phyloP scores from a whole-genome alignment of 2,329 filamentous ascomycete genomes.

The Trichoderma polysporum region DNA sequence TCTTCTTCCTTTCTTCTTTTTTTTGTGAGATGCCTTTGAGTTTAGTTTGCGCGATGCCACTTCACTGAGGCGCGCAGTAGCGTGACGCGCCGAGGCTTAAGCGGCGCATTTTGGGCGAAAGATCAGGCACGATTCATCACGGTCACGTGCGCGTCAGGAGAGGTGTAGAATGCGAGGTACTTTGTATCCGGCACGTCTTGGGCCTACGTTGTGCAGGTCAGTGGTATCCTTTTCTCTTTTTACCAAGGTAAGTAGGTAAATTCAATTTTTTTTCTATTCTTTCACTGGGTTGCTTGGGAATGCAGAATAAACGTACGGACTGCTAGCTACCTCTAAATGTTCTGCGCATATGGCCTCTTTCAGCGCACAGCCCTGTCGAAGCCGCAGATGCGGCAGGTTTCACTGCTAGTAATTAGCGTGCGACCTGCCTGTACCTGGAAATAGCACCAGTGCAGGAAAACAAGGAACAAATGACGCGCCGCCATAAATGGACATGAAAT shows the following conservation, averaged over 20 bases:
- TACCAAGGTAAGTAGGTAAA: too few species aligned
- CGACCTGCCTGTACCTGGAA: too few species aligned
- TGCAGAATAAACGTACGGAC: too few species aligned
- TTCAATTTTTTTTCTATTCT: too few species aligned
- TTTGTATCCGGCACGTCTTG: neutral
- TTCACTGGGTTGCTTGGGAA: too few species aligned
- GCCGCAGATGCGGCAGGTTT: neutral
- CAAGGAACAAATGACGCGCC: neutral
- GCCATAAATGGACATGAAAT: neutral
- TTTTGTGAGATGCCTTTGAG: neutral
- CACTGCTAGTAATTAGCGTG: too few species aligned
- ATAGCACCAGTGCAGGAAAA: neutral
- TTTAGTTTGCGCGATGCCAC: slow-evolving; percentile 29
- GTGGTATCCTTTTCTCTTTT: neutral
- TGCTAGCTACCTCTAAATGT: too few species aligned
- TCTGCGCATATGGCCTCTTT: too few species aligned
- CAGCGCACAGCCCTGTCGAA: too few species aligned
- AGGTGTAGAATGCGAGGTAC: neutral
- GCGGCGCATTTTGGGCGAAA: slow-evolving; percentile 30
- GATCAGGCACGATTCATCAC: slow-evolving; percentile 25
- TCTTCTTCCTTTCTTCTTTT: neutral
- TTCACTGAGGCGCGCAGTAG: slow-evolving; percentile 16
- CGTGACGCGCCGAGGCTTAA: slow-evolving; percentile 39
- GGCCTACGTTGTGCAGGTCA: neutral
- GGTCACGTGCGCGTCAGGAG: slow-evolving; percentile 29